These are phyloP conservation scores for Colletotrichum plurivorum DNA, from an alignment of 2,329 filamentous ascomycete genomes.

Conservation along the genomic window DNA sequence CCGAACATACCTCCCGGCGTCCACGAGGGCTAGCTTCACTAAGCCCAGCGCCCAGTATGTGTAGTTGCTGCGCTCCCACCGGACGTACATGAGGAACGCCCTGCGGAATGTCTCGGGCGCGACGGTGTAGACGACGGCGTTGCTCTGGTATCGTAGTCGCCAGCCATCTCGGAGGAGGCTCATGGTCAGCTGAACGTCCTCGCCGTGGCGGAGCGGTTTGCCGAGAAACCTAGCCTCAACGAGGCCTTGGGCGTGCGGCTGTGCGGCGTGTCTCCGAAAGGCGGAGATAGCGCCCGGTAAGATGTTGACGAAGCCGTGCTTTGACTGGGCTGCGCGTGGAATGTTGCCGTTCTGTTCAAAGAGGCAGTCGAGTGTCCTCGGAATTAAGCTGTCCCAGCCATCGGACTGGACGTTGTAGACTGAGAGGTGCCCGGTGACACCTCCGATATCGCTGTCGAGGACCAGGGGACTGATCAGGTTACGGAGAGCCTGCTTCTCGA, in stretches of 20 bases:
- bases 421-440: slow-evolving; percentile 16
- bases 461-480: slow-evolving; percentile 23
- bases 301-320: slow-evolving; percentile 18
- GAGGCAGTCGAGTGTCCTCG: slow-evolving; percentile 12
- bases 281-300: slow-evolving; percentile 22
- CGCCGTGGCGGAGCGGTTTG: slow-evolving; percentile 10
- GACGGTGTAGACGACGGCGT: slow-evolving; percentile 27
- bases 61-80: slow-evolving; percentile 25
- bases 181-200: slow-evolving; percentile 27
- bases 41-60: slow-evolving; percentile 24
- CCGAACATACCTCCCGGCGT: slow-evolving; percentile 7
- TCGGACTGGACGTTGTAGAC: slow-evolving; percentile 20
- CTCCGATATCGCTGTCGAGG: slow-evolving; percentile 17
- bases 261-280: slow-evolving; percentile 9
- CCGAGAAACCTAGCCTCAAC: slow-evolving; percentile 14
- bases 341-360: slow-evolving; percentile 30
- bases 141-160: slow-evolving; percentile 18
- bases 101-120: slow-evolving; percentile 14
- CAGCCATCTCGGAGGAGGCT: slow-evolving; percentile 12
- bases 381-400: slow-evolving; percentile 17
- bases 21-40: slow-evolving; percentile 1
- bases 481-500: slow-evolving; percentile 14
- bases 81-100: slow-evolving; percentile 26
- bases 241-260: slow-evolving; percentile 5
- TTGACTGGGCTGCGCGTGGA: slow-evolving; percentile 17